Base-by-base conservation (phyloP, 202 grass and related monocot genomes). In the Zizania palustris region DNA sequence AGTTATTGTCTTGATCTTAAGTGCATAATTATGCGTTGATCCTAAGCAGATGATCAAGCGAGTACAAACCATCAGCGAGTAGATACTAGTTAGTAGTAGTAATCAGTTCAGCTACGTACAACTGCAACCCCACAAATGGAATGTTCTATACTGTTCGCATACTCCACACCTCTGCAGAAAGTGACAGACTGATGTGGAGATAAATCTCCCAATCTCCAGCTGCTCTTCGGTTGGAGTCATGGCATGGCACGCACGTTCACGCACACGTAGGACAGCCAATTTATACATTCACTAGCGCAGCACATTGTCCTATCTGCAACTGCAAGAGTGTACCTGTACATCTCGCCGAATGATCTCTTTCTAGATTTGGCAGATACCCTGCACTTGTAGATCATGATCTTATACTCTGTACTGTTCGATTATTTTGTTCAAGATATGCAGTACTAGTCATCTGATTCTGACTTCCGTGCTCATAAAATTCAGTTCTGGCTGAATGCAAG, bases 181-280 rank as follows among this genome's bases (percentile, higher is more conserved):
- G 67, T 40, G 80, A 79, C 54, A 60, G 43, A 10, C 37, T 75
- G 70, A 21, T 20, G 67, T 44, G 33, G 49, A 37, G 54, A 68
- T 16, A 73, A 41, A 68, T 48, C 10, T 58, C 21, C 61, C 37
- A 12, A 49, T 9, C 34, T 51, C 63, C n/a, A 46, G 67, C 68
- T 50, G 35, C 63, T 8, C 36, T 60, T 60, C 11, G 19, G 13
- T 9, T 19, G 50, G 80, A 78, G 83, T 74, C 18, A 16, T 50
- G 12, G 46, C 46, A 16, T 50, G 0, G 6, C 51, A 20, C 16
- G 69, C 74, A 79, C 45, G 74, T 83, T 69, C 38, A 18, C n/a
- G 15, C 62, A 74, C 69, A 87, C 83, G 80, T 40, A 68, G 61
- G 74, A 45, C 80, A 69, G 22, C 69, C 49, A 77, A 3, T 74